Evolutionary conservation across 176 grass and related monocot genomes (phyloP).

Genomic region (Carex scoparia): DNA sequence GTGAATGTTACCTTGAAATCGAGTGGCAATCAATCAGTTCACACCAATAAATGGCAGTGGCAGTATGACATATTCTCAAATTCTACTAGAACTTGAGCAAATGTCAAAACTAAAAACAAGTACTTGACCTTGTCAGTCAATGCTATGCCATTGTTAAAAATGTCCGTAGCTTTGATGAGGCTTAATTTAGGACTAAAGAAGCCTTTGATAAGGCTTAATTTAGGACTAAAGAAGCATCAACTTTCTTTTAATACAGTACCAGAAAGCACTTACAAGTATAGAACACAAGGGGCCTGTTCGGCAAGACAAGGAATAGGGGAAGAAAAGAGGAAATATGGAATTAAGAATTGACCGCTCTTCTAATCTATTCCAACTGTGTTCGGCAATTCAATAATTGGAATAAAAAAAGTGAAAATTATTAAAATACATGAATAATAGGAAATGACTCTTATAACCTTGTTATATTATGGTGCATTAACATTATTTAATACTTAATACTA

Average conservation of each 20-base stretch:
- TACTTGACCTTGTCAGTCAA: conserved; percentile 1
- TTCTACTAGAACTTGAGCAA: neutral
- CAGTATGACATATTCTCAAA: neutral
- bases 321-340: too few species aligned
- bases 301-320: too few species aligned
- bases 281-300: neutral
- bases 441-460: too few species aligned
- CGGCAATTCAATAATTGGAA: too few species aligned
- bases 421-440: too few species aligned
- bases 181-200: neutral
- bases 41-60: neutral
- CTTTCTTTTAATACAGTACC: neutral
- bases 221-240: neutral
- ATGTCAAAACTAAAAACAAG: neutral
- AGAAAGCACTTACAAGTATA: neutral
- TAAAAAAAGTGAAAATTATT: too few species aligned
- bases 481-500: too few species aligned
- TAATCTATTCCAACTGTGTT: too few species aligned
- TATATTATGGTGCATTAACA: too few species aligned
- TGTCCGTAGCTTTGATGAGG: neutral
- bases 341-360: too few species aligned
- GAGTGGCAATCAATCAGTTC: too few species aligned
- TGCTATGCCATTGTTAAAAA: neutral
- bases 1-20: too few species aligned
- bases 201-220: neutral